Evolutionary conservation across 1,284 basidiomycete species (phyloP).

Genomic region (Tetrapyrgos nigripes): DNA sequence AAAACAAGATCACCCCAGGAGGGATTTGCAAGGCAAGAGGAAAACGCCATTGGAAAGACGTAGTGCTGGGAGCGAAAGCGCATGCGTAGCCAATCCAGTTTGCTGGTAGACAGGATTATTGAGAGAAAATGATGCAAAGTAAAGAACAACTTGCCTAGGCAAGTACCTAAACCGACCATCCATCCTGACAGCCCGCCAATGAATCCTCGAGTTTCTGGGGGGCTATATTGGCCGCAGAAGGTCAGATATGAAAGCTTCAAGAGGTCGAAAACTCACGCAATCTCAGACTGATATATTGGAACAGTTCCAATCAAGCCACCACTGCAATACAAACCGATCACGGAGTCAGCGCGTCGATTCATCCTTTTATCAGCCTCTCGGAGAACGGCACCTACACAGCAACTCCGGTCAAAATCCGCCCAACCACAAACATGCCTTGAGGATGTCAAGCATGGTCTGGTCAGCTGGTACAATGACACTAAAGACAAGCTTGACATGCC

Average conservation of each 20-base stretch:
- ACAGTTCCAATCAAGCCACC: slow-evolving; percentile 23
- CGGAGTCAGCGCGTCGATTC: too few species aligned
- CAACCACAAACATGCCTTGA: slow-evolving; percentile 20
- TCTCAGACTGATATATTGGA: slow-evolving; percentile 26
- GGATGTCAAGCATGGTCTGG: too few species aligned
- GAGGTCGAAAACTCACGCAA: slow-evolving; percentile 15
- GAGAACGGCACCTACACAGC: slow-evolving; percentile 16
- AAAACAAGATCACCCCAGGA: slow-evolving; percentile 21
- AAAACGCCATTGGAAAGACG: slow-evolving; percentile 23
- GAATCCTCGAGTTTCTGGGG: slow-evolving; percentile 20
- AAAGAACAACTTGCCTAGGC: slow-evolving; percentile 1
- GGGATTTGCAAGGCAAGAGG: slow-evolving; percentile 23
- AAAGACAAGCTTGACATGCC: too few species aligned
- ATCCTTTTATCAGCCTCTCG: background rate
- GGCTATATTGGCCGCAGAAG: slow-evolving; percentile 4
- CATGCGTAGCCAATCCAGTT: slow-evolving; percentile 25
- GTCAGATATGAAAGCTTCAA: background rate
- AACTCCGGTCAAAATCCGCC: slow-evolving; percentile 22
- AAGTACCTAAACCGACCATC: slow-evolving; percentile 21
- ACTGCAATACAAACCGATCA: too few species aligned
- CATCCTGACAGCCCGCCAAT: slow-evolving; percentile 23
- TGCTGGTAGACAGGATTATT: slow-evolving; percentile 5
- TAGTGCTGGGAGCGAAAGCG: slow-evolving; percentile 13
- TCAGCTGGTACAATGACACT: too few species aligned
- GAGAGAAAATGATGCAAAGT: background rate